These are phyloP conservation scores for Phytophthora pini DNA, from an alignment of 352 stramenopile genomes.

Conservation along the genomic window DNA sequence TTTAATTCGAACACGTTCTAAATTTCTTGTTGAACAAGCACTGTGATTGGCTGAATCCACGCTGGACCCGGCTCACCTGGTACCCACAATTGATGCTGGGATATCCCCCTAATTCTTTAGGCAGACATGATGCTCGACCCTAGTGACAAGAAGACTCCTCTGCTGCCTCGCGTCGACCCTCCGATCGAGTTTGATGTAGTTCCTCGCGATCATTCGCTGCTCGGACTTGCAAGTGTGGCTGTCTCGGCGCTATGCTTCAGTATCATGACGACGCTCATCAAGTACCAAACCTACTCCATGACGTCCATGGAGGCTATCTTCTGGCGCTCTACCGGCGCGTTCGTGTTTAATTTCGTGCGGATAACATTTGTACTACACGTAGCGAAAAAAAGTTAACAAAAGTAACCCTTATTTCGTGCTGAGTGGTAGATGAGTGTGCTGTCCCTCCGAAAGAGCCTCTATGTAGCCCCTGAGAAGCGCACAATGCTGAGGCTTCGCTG, in stretches of 20 bases:
- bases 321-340: constrained; percentile 56
- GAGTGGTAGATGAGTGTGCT: background rate
- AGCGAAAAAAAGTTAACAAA: too few relatives aligned
- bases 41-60: background rate
- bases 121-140: background rate
- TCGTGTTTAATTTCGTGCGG: constrained; percentile 53
- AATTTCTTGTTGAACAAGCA: background rate
- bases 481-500: constrained; percentile 54
- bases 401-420: background rate
- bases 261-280: background rate
- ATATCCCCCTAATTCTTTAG: too few relatives aligned
- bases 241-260: constrained; percentile 72
- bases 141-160: background rate
- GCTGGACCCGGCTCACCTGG: constrained; percentile 3
- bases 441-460: constrained; percentile 14
- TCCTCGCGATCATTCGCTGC: constrained; percentile 43
- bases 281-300: constrained; percentile 22
- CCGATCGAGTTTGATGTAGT: background rate
- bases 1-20: background rate
- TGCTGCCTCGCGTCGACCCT: constrained; percentile 1
- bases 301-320: constrained; percentile 73
- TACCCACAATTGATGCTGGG: background rate
- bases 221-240: constrained; percentile 58
- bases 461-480: constrained; percentile 41
- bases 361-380: background rate